These are phyloP conservation scores for Trichoderma gamsii DNA, from an alignment of 495 filamentous ascomycete species.

Conservation along the genomic window DNA sequence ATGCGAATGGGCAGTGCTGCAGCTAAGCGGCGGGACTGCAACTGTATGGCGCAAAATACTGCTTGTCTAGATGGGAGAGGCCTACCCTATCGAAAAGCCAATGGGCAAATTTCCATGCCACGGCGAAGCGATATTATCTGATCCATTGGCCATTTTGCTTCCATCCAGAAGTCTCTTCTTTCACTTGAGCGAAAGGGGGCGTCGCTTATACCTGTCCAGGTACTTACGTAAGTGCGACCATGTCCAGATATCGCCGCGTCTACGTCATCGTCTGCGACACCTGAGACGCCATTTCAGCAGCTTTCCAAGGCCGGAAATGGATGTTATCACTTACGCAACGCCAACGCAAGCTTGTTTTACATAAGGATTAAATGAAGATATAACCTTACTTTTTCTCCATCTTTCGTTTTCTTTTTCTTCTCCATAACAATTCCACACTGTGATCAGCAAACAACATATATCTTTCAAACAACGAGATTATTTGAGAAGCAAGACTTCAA, in stretches of 20 bases:
- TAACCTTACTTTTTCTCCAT: neutral
- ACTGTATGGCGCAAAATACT: neutral
- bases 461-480: neutral
- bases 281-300: neutral
- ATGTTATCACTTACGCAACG: neutral
- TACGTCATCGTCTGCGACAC: constrained; percentile 8
- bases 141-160: neutral
- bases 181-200: neutral
- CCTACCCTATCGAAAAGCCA: too few species aligned
- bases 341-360: too few species aligned
- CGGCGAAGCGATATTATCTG: too few species aligned
- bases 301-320: neutral
- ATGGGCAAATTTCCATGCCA: too few species aligned
- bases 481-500: neutral
- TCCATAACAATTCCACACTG: neutral
- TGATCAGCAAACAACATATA: neutral
- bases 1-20: neutral
- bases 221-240: too few species aligned
- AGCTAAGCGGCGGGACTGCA: neutral
- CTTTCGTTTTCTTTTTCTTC: neutral
- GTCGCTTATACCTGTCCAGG: neutral
- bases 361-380: too few species aligned
- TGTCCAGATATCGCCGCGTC: neutral
- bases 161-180: neutral
- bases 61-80: too few species aligned